These are phyloP conservation scores for Debaryomyces sp. DNA, from an alignment of 1,139 yeast genomes.

Conservation along the genomic window DNA sequence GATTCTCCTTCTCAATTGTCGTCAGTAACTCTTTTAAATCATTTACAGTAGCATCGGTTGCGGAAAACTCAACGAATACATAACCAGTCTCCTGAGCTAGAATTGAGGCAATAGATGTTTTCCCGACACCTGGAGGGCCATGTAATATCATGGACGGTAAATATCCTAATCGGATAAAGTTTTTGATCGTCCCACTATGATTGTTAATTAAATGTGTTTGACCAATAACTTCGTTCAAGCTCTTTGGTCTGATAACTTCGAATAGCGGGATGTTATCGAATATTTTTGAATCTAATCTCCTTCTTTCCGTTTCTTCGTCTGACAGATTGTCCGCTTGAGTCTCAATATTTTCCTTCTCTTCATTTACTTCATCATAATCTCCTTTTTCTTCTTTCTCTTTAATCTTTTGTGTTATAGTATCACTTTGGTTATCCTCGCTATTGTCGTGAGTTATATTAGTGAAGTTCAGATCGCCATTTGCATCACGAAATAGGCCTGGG, in stretches of 20 bases:
- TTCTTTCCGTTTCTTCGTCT: neutral
- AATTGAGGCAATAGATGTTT: constrained; percentile 46
- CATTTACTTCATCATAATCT: neutral
- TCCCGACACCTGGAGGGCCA: constrained; percentile 54
- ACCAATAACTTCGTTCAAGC: constrained; percentile 35
- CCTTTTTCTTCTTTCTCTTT: neutral
- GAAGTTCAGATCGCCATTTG: neutral
- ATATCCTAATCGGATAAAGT: constrained; percentile 38
- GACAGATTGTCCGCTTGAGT: neutral
- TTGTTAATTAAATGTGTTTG: constrained; percentile 37
- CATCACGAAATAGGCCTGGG: neutral
- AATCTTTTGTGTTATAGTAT: neutral
- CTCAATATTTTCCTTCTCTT: neutral
- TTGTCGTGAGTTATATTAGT: neutral
- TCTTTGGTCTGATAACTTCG: constrained; percentile 31
- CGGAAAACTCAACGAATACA: constrained; percentile 43
- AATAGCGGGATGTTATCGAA: constrained; percentile 20
- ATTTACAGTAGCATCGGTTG: constrained; percentile 38
- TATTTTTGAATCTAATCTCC: neutral
- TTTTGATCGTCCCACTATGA: constrained; percentile 31
- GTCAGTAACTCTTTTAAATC: constrained; percentile 31
- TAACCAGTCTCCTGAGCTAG: constrained; percentile 37
- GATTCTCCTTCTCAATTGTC: constrained; percentile 27
- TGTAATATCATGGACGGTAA: constrained; percentile 47
- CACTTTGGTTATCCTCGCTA: too few species aligned